Evolutionary conservation across 2,329 filamentous ascomycete species (phyloP), one percentile per base, ranked within the genome.

Genomic region (Atkinsonella texensis): DNA sequence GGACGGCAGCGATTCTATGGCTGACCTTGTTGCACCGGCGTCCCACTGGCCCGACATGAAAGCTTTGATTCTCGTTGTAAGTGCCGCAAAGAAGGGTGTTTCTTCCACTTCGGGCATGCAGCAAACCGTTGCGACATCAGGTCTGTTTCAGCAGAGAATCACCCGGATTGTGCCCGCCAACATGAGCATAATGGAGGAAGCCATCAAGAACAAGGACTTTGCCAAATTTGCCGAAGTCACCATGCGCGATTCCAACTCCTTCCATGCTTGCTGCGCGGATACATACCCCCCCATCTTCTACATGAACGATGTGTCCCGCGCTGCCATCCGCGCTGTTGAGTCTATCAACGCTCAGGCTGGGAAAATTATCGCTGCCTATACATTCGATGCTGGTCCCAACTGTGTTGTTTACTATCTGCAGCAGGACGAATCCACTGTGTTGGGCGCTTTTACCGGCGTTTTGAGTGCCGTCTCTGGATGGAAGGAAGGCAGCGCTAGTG

Each of bases 221-320:
- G 80, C 83, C 60, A 74, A 78, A 18, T 98, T 98, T 64, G 93
- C 85, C 23, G 83, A 87, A 65, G 79, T 96, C 55, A 95, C 93
- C 15, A 98, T 96, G 90, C 85, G 84, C 67, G 93, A 98, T 67
- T 94, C 87, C 65, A 98, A 98, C 73, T 88, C 83, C 54, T 98
- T 98, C 81, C 93, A 98, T 69, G 88, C 93, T 39, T 89, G 85
- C 52, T 97, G 93, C 67, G 75, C 94, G 60, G 93, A 98, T 67
- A 97, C 93, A 1, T 89, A 89, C 71, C 93, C 94, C 44, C 93
- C 94, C 17, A 98, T 98, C 65, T 96, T 95, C 71, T 98, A 98
- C 75, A 84, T 98, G 77, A 98, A 96, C 70, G 93, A 98, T 65
- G 84, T 91, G 15, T 91, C 85, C 18, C 77, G 86, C 39, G 89